phyloP scores from a whole-genome alignment of 805 yeast genomes.

The Spathaspora arborariae region DNA sequence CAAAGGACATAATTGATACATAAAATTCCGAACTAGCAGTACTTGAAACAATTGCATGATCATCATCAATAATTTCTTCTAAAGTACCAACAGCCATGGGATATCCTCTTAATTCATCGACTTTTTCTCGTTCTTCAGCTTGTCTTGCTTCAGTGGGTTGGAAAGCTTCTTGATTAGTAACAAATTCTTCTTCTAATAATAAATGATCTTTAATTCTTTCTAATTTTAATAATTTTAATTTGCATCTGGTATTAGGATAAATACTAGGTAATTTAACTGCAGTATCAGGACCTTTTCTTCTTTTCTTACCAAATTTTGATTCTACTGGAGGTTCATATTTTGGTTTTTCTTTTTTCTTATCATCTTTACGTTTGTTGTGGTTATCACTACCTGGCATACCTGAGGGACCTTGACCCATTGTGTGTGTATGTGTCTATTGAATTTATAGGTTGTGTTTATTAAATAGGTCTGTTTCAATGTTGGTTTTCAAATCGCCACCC shows the following conservation, averaged over 20 bases:
- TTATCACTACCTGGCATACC: slow-evolving; percentile 52
- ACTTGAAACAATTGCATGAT: slow-evolving; percentile 95
- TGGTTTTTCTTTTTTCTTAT: slow-evolving; percentile 77
- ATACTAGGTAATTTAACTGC: slow-evolving; percentile 82
- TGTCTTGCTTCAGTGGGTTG: slow-evolving; percentile 96
- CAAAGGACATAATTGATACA: slow-evolving; percentile 92
- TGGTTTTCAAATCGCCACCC: not conserved
- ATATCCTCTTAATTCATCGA: slow-evolving; percentile 92
- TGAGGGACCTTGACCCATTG: slow-evolving; percentile 53
- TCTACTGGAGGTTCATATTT: slow-evolving; percentile 99
- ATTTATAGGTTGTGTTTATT: not conserved
- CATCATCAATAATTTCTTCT: slow-evolving; percentile 97
- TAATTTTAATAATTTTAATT: slow-evolving; percentile 82
- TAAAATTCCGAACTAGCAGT: slow-evolving; percentile 97
- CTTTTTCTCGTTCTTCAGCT: slow-evolving; percentile 91
- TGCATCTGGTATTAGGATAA: slow-evolving; percentile 90
- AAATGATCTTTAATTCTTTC: slow-evolving; percentile 96
- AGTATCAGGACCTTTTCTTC: slow-evolving; percentile 89
- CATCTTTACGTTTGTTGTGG: slow-evolving; percentile 51
- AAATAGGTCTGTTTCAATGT: not conserved
- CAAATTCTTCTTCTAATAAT: slow-evolving; percentile 92
- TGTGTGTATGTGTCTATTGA: slow-evolving; percentile 3
- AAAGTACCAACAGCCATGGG: slow-evolving; percentile 96
- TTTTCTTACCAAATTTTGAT: slow-evolving; percentile 87
- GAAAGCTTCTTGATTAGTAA: slow-evolving; percentile 87